These are phyloP conservation scores for Gaertneriomyces sp. DNA, from an alignment of 192 early-diverging fungal genomes.

Conservation along the genomic window DNA sequence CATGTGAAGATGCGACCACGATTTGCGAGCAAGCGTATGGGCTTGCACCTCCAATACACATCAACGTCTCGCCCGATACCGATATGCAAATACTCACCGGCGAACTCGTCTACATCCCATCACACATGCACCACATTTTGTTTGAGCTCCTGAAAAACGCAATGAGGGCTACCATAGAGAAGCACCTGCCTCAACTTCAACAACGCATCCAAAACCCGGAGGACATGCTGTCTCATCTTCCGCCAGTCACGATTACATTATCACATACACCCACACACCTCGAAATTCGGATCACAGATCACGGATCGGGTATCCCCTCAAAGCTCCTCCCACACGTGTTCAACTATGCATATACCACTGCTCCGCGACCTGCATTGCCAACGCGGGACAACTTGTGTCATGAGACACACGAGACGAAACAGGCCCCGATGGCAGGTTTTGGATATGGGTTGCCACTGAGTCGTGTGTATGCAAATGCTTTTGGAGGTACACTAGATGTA, in stretches of 20 bases:
- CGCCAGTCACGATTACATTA: constrained; percentile 61
- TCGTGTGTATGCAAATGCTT: constrained; percentile 84
- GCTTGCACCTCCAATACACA: constrained; percentile 62
- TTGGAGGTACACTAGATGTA: constrained; percentile 87
- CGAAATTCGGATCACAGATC: constrained; percentile 88
- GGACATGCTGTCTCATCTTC: not conserved
- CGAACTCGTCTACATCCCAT: constrained; percentile 90
- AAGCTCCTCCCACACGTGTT: constrained; percentile 79
- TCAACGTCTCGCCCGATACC: constrained; percentile 27
- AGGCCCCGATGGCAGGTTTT: constrained; percentile 66
- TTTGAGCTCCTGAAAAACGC: constrained; percentile 97
- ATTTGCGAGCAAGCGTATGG: constrained; percentile 87
- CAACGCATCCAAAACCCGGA: constrained; percentile 29
- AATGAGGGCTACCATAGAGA: constrained; percentile 86
- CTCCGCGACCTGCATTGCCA: constrained; percentile 33
- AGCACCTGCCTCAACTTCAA: constrained; percentile 3
- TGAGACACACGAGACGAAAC: not conserved
- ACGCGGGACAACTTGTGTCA: constrained; percentile 1
- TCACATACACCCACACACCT: constrained; percentile 63
- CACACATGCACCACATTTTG: constrained; percentile 90
- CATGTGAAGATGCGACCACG: constrained; percentile 80
- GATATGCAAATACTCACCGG: constrained; percentile 16
- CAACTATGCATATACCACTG: constrained; percentile 78
- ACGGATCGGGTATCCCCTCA: constrained; percentile 85
- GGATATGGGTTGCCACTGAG: constrained; percentile 91